phyloP scores from a whole-genome alignment of 768 basidiomycete genomes.

The Postia placenta region DNA sequence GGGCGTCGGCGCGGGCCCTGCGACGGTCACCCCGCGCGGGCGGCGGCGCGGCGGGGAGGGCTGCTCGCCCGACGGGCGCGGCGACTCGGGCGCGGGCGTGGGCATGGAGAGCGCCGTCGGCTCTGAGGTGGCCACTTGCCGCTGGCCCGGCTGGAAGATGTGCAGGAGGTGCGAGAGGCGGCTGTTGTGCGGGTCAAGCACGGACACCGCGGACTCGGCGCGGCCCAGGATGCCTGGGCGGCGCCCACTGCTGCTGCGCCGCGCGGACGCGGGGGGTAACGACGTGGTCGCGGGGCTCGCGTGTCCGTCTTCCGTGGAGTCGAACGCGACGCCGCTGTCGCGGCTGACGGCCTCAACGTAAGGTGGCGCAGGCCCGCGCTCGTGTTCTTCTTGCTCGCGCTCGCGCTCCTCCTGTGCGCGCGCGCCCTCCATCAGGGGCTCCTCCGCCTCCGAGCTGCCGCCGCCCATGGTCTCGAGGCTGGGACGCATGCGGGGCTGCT shows the following conservation, averaged over 20 bases:
- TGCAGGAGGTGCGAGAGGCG: slow-evolving; percentile 2
- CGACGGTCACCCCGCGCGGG: slow-evolving; percentile 4
- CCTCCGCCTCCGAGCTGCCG: slow-evolving; percentile 21
- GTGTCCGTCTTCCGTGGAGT: slow-evolving; percentile 14
- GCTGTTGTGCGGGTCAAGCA: background rate
- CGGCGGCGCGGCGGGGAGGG: slow-evolving; percentile 7
- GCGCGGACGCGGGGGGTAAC: background rate
- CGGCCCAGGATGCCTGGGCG: slow-evolving; percentile 1
- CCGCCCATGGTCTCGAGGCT: slow-evolving; percentile 13
- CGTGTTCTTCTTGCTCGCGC: slow-evolving; percentile 17
- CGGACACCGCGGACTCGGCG: background rate
- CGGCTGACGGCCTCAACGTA: slow-evolving; percentile 45
- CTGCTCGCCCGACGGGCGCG: slow-evolving; percentile 10
- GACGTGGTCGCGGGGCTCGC: background rate
- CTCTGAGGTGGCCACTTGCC: background rate
- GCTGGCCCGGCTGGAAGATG: background rate
- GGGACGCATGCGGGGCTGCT: slow-evolving; percentile 6
- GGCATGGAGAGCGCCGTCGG: slow-evolving; percentile 3
- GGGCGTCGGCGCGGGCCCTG: slow-evolving; percentile 2
- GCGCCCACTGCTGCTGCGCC: background rate
- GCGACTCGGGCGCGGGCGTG: slow-evolving; percentile 1
- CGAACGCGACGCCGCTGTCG: slow-evolving; percentile 21
- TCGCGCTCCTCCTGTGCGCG: slow-evolving; percentile 18
- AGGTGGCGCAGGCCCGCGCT: slow-evolving; percentile 59
- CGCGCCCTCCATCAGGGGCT: slow-evolving; percentile 10